A percentile compares a stretch with the other conserved stretches of the same genome.
phyloP scores from a whole-genome alignment of 139 green algal genomes.

The Tetradesmus lagerheimii region DNA sequence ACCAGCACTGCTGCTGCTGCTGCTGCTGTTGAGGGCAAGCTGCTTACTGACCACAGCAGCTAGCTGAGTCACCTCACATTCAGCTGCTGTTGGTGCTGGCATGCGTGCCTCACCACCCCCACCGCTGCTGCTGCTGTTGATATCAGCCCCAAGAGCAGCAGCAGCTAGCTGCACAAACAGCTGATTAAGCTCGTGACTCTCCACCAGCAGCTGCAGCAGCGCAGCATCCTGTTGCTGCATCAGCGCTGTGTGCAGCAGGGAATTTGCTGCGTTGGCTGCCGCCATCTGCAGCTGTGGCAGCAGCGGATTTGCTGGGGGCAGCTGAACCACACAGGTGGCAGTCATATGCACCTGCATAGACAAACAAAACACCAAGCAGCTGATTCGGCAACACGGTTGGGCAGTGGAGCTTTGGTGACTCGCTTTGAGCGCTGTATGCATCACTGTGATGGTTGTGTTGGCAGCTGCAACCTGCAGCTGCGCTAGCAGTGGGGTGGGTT shows the following conservation, averaged over 20 bases:
- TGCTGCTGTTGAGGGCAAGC: neutral
- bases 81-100: neutral
- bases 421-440: too few relatives aligned
- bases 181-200: slow-evolving; percentile 5
- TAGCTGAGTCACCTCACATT: neutral
- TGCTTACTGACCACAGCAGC: neutral
- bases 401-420: too few relatives aligned
- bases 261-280: neutral
- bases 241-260: slow-evolving; percentile 1
- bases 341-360: neutral
- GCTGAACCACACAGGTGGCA: neutral
- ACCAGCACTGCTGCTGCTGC: neutral
- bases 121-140: slow-evolving; percentile 1
- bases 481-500: too few relatives aligned
- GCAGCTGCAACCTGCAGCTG: too few relatives aligned
- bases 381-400: neutral
- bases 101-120: neutral
- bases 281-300: slow-evolving; percentile 1
- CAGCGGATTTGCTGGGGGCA: neutral
- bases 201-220: neutral
- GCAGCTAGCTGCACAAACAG: neutral
- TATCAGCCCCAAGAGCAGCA: neutral
- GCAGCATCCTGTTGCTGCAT: slow-evolving; percentile 20
- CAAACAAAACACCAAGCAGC: neutral
- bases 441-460: too few relatives aligned